Evolutionary conservation across 768 basidiomycete genomes (phyloP).

Genomic region (Auricularia cornea): DNA sequence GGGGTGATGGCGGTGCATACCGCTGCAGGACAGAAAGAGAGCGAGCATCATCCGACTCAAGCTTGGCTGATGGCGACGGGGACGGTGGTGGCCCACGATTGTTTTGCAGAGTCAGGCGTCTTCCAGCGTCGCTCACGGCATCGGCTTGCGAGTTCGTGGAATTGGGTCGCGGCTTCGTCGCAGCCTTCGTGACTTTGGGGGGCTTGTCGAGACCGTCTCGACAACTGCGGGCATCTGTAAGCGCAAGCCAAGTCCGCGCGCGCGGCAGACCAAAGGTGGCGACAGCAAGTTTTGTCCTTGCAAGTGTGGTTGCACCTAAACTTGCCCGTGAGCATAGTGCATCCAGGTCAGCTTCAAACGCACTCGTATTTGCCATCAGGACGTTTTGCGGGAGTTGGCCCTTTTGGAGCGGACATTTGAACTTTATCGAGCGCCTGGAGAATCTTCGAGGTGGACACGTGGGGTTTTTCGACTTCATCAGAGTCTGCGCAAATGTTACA

Average conservation of each 20-base stretch:
- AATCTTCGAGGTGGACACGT: background rate
- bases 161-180: background rate
- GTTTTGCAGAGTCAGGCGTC: no score
- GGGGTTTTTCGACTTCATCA: background rate
- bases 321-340: background rate
- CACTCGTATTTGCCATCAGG: constrained; percentile 61
- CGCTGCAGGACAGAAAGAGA: no score
- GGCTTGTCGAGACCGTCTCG: constrained; percentile 58
- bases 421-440: background rate
- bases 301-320: constrained; percentile 71
- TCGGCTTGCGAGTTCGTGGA: no score
- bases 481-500: no score
- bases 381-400: constrained; percentile 29
- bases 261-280: constrained; percentile 58
- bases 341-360: constrained; percentile 11
- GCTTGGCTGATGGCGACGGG: no score
- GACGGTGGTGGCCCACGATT: no score
- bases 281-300: constrained; percentile 67
- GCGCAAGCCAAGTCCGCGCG: constrained; percentile 1
- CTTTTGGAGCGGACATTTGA: background rate
- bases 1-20: background rate
- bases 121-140: no score
- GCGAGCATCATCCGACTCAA: no score
- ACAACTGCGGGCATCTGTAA: constrained; percentile 41
- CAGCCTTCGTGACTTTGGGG: constrained; percentile 31